These are phyloP conservation scores for Colletotrichum noveboracense DNA, from an alignment of 2,329 filamentous ascomycete species.

Conservation along the genomic window DNA sequence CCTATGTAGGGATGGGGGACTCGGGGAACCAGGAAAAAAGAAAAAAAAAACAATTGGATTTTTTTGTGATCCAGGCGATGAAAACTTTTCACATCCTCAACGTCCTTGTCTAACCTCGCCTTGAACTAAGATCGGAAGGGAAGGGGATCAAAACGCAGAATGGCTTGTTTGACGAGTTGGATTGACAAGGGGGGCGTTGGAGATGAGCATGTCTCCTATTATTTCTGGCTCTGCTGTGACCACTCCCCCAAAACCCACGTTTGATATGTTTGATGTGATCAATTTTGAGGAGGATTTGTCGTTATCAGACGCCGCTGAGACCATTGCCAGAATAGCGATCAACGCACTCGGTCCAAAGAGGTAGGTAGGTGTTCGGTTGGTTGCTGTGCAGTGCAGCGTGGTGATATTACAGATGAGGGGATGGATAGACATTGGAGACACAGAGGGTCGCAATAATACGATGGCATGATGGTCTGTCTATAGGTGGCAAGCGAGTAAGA, in stretches of 20 bases:
- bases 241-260: neutral
- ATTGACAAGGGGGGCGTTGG: neutral
- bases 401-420: neutral
- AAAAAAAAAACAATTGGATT: neutral
- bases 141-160: conserved; percentile 3
- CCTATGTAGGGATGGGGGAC: neutral
- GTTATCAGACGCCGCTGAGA: neutral
- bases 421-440: neutral
- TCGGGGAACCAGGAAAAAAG: neutral
- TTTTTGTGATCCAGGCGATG: neutral
- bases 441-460: neutral
- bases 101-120: neutral
- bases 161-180: conserved; percentile 8
- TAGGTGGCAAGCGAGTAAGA: neutral
- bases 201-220: neutral
- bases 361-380: neutral
- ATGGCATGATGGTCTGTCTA: neutral
- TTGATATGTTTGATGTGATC: neutral
- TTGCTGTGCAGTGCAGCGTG: neutral
- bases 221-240: neutral
- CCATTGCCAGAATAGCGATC: neutral
- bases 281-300: neutral
- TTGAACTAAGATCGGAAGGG: neutral
- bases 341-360: neutral
- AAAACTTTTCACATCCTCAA: neutral